Conservation (phyloP, 2,329 filamentous ascomycete genomes). For the Hysterium pulicare region DNA sequence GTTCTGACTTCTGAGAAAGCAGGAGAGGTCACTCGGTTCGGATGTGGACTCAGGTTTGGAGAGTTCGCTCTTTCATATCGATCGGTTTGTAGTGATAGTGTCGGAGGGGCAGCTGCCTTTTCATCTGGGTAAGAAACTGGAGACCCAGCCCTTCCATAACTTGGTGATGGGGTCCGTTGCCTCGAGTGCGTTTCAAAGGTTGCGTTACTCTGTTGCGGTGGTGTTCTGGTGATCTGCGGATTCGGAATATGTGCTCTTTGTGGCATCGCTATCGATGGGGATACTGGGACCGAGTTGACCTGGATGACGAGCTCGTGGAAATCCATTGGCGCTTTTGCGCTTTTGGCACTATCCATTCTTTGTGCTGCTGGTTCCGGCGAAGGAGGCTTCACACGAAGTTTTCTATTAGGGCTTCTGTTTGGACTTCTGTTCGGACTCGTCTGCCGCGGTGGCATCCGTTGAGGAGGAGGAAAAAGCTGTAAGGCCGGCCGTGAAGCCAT, state of each 20-base stretch:
- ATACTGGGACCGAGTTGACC: constrained; percentile 36
- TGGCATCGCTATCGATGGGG: constrained; percentile 27
- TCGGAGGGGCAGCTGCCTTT: constrained; percentile 23
- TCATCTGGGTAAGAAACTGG: constrained; percentile 5
- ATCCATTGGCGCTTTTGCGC: constrained; percentile 27
- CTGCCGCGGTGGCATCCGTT: constrained; percentile 27
- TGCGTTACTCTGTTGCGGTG: constrained; percentile 19
- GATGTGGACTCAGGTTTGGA: constrained; percentile 24
- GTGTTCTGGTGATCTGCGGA: constrained; percentile 15
- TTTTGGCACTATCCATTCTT: constrained; percentile 29
- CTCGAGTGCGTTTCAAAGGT: constrained; percentile 23
- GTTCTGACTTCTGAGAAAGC: constrained; percentile 24
- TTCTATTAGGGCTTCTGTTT: constrained; percentile 5
- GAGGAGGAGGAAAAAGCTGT: constrained; percentile 38
- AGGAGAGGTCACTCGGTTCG: constrained; percentile 30
- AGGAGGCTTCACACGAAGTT: constrained; percentile 24
- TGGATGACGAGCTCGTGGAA: constrained; percentile 40
- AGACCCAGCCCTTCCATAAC: constrained; percentile 17
- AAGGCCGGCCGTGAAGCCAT: constrained; percentile 33
- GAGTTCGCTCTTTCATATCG: constrained; percentile 10
- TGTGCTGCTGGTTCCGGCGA: constrained; percentile 28
- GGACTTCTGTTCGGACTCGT: constrained; percentile 24
- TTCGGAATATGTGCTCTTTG: constrained; percentile 27
- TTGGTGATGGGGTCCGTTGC: constrained; percentile 18
- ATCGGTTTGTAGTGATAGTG: constrained; percentile 13